Base-by-base conservation (phyloP, 2,329 filamentous ascomycete species). In the Fusarium sp. region DNA sequence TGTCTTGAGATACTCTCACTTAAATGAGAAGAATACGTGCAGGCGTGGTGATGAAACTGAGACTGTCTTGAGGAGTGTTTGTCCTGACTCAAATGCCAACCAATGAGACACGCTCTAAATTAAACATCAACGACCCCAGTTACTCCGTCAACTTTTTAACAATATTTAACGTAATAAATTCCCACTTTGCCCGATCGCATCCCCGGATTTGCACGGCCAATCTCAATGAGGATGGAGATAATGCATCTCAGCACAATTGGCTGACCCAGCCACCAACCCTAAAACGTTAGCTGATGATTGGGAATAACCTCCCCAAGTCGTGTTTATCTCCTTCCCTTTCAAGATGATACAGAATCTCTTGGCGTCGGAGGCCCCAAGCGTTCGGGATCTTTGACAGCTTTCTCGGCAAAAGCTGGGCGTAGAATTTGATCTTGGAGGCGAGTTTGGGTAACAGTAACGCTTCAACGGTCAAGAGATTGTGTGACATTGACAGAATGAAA, bases 371-470 rank as follows among this genome's bases (percentile, higher is more conserved):
- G 42, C 56, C 44, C 71, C 71, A 62, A 51, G 32, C 57, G 22
- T 11, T 57, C 36, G 68, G 72, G 58, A 57, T 71, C 39, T 67
- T 53, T 72, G 71, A 65, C 72, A 73, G 68, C 6, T 69, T 68
- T 64, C 45, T 44, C 47, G 54, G 67, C 58, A 26, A 53, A 55
- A 41, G 17, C 56, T 47, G 30, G 51, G 66, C 45, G 14, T n/a
- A 17, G 26, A 22, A 48, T 3, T 48, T 11, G 11, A n/a, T 48
- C 9, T 48, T 63, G 42, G 56, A 63, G 56, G 51, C 38, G 12
- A 73, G 22, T 53, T 73, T 73, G 60, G 61, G 70, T 65, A 59
- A 41, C 17, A 6, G 50, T 15, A 12, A 51, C 30, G 30, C 6
- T 53, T 53, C 4, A 53, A 22, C n/a, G 30, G 13, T 26, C 24